Evolutionary conservation across 495 filamentous ascomycete species (phyloP).

Genomic region (Penicillium maclennaniae): DNA sequence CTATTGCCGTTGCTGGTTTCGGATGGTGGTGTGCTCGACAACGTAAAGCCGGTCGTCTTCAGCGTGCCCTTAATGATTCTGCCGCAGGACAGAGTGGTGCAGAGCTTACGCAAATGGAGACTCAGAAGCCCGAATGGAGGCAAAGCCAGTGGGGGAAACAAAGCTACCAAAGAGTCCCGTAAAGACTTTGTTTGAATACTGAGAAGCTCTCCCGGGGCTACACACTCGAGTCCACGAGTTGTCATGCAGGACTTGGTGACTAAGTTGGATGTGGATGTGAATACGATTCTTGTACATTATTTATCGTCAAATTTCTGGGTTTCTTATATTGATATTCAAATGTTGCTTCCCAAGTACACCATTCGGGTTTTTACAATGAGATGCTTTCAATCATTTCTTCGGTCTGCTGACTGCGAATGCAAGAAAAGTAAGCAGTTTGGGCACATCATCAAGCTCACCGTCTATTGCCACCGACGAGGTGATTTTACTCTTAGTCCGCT

Average conservation of each 20-base stretch:
- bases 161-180: constrained; percentile 13
- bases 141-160: constrained; percentile 12
- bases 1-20: constrained; percentile 4
- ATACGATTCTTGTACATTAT: not conserved
- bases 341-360: no score
- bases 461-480: constrained; percentile 4
- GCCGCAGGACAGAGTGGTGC: not conserved
- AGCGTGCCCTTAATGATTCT: constrained; percentile 15
- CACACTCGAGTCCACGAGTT: not conserved
- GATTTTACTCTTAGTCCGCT: constrained; percentile 3
- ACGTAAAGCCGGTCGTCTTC: constrained; percentile 15
- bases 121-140: constrained; percentile 11
- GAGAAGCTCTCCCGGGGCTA: not conserved
- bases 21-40: constrained; percentile 14
- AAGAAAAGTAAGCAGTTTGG: constrained; percentile 5
- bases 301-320: not conserved
- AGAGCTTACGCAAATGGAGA: constrained; percentile 9
- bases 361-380: no score
- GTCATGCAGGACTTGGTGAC: not conserved
- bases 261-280: not conserved
- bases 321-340: not conserved
- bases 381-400: no score
- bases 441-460: constrained; percentile 10
- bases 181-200: not conserved
- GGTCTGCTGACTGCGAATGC: no score